Evolutionary conservation across 164 flowering plant species (phyloP), one percentile per base, ranked within the genome.

Genomic region (Magnolia officinalis): DNA sequence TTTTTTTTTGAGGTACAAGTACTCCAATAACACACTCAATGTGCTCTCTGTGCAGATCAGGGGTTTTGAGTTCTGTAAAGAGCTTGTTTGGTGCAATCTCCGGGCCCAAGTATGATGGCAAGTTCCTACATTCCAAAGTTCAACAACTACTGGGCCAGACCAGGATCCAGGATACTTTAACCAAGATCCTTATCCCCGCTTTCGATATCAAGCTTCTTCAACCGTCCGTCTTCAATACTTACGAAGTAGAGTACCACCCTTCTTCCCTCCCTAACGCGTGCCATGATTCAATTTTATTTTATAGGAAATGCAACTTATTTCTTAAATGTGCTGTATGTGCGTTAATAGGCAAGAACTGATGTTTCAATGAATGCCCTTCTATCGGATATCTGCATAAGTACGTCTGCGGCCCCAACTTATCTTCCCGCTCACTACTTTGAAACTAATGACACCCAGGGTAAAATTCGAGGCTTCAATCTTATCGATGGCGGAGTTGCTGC

Each of bases 401-500:
- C 88, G 1, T 82, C 88, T 0, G 83, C 88, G 0, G 80, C 80
- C 8, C 80, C 80, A 18, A 78, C 80, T 1, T 78, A 78, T 70
- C 73, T 78, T 8, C 80, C 76, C 7, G 73, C 77, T 9, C 73
- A 74, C 26, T 68, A 67, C 37, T 78, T 78, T 26, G 80, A 37
- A 31, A 83, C 75, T 23, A 72, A 77, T 20, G 83, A 83, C 50
- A 20, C 72, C 11, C 11, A 65, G 1, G 87, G 88, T 6, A 80
- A 79, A 0, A 50, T 23, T 0, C 61, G 66, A 9, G 58, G 66
- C 13, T 84, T 78, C 72, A 49, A 87, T 65, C 84, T 87, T 1
- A 29, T 86, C 13, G 90, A 86, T 76, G 90, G 90, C 6, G 88
- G 86, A 8, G 81, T 87, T 7, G 85, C 83, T 1, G 88, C 87